Conservation (phyloP, 192 early-diverging fungal species). For the Linnemannia schmuckeri region DNA sequence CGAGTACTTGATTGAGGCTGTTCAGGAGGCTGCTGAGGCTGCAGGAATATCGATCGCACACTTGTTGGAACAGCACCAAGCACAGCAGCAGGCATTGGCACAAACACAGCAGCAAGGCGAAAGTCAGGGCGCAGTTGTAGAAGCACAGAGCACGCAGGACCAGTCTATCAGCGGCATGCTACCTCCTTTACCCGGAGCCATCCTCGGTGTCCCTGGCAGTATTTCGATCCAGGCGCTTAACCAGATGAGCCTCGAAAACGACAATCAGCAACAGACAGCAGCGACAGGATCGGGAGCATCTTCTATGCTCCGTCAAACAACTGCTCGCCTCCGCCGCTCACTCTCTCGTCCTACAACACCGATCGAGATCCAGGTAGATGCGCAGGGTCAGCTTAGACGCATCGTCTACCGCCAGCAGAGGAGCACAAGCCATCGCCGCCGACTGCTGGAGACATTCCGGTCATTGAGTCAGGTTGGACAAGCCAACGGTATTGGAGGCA, state of each 20-base stretch:
- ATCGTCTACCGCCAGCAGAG: slow-evolving; percentile 39
- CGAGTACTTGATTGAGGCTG: slow-evolving; percentile 52
- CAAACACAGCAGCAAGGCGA: not conserved
- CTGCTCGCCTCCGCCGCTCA: slow-evolving; percentile 39
- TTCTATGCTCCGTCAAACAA: slow-evolving; percentile 40
- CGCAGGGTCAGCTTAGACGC: slow-evolving; percentile 43
- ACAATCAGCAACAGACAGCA: not conserved
- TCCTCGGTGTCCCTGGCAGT: not conserved
- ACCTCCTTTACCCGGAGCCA: not conserved
- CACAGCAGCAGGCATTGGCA: slow-evolving; percentile 1
- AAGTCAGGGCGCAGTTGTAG: not conserved
- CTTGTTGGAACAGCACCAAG: slow-evolving; percentile 41
- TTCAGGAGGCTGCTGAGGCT: slow-evolving; percentile 46
- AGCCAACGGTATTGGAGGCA: not conserved
- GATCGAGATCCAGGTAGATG: slow-evolving; percentile 49
- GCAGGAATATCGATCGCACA: slow-evolving; percentile 45
- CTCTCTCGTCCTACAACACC: slow-evolving; percentile 29
- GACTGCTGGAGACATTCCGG: slow-evolving; percentile 39
- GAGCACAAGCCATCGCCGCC: slow-evolving; percentile 20
- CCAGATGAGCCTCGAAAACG: slow-evolving; percentile 5
- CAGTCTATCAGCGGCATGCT: not conserved
- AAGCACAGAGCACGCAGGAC: not conserved
- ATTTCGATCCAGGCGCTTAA: slow-evolving; percentile 22
- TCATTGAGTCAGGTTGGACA: slow-evolving; percentile 48
- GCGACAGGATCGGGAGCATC: not conserved